phyloP scores from a whole-genome alignment of 805 yeast species.

The Ogataea dorogensis region DNA sequence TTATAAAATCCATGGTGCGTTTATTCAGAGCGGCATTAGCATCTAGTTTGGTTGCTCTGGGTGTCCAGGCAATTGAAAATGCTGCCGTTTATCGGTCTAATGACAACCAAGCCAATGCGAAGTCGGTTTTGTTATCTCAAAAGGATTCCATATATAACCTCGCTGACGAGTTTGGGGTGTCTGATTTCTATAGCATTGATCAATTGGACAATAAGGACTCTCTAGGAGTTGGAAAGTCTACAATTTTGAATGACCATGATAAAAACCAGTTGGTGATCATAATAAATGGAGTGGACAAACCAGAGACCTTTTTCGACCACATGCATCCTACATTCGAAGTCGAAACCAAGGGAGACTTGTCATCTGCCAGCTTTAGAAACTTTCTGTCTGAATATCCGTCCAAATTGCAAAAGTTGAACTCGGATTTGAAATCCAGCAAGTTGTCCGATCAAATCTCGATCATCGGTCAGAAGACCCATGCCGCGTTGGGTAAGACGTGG shows the following conservation, averaged over 20 bases:
- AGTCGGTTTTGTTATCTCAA: conserved; percentile 21
- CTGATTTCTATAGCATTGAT: conserved; percentile 37
- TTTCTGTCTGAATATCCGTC: conserved; percentile 29
- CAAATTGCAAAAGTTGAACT: conserved; percentile 18
- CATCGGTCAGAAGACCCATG: conserved; percentile 17
- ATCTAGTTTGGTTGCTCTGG: conserved; percentile 2
- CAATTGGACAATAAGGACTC: conserved; percentile 25
- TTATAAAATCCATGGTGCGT: conserved; percentile 4
- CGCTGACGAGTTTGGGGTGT: conserved; percentile 44
- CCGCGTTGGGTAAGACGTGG: conserved; percentile 26
- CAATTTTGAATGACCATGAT: conserved; percentile 7
- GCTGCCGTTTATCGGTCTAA: conserved; percentile 29
- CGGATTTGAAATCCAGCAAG: conserved; percentile 18
- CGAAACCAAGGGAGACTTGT: conserved; percentile 22
- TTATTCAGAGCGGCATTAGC: conserved; percentile 1
- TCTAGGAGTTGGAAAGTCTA: conserved; percentile 22
- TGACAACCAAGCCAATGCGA: conserved; percentile 3
- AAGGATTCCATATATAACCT: conserved; percentile 41
- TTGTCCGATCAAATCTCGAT: conserved; percentile 30
- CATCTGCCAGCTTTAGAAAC: conserved; percentile 15
- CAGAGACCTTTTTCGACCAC: conserved; percentile 30
- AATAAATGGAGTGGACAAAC: conserved; percentile 42
- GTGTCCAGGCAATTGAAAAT: conserved; percentile 22
- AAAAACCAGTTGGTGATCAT: conserved; percentile 38
- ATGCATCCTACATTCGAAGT: conserved; percentile 25